phyloP scores from a whole-genome alignment of 202 grass and related monocot genomes.

The Tripidium arundinaceum region DNA sequence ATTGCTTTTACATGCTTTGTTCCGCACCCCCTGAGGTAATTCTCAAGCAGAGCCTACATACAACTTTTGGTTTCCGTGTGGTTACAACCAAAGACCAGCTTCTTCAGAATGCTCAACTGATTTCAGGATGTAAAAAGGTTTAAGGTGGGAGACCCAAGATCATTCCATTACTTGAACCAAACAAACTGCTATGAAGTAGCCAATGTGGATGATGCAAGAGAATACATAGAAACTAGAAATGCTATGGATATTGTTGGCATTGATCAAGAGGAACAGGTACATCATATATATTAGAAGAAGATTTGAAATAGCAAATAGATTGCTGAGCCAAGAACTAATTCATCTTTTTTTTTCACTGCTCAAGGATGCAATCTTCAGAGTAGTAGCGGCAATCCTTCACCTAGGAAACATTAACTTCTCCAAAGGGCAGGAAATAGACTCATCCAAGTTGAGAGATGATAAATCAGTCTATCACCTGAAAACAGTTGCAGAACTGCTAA shows the following conservation, averaged over 20 bases:
- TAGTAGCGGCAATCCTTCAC: slow-evolving; percentile 89
- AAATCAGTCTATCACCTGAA: slow-evolving; percentile 73
- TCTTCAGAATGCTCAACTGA: slow-evolving; percentile 17
- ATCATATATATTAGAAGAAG: neutral
- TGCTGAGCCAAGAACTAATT: neutral
- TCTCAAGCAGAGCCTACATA: slow-evolving; percentile 15
- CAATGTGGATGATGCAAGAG: slow-evolving; percentile 89
- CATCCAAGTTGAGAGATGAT: slow-evolving; percentile 77
- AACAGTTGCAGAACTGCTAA: slow-evolving; percentile 79
- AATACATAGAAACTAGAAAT: slow-evolving; percentile 90
- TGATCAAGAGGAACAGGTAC: slow-evolving; percentile 84
- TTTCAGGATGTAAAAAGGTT: slow-evolving; percentile 86
- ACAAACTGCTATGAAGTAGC: slow-evolving; percentile 86
- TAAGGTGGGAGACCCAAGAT: slow-evolving; percentile 74
- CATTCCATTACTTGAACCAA: slow-evolving; percentile 94
- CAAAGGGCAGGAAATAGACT: slow-evolving; percentile 90
- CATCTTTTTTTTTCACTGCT: slow-evolving; percentile 14
- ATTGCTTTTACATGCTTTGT: slow-evolving; percentile 98
- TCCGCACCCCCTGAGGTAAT: slow-evolving; percentile 81
- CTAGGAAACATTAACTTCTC: slow-evolving; percentile 88
- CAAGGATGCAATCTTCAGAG: slow-evolving; percentile 91
- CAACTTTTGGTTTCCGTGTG: neutral
- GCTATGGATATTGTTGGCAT: slow-evolving; percentile 97
- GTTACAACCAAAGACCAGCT: neutral
- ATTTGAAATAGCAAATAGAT: slow-evolving; percentile 2